Evolutionary conservation across 2,329 filamentous ascomycete genomes (phyloP).

Genomic region (Claviceps maximensis): DNA sequence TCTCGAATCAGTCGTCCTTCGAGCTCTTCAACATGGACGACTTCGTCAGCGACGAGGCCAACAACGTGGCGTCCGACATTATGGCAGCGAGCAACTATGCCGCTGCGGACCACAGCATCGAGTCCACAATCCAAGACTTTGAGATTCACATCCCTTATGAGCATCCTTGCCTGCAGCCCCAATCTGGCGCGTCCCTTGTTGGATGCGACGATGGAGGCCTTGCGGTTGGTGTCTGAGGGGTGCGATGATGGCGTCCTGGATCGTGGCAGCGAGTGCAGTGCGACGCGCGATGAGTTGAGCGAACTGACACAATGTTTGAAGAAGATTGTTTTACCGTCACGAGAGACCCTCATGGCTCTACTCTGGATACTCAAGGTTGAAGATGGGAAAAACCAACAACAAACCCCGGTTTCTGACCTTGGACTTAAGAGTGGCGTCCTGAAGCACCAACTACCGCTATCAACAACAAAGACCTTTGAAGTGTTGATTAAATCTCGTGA

Average conservation of each 20-base stretch:
- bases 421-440: constrained; percentile 14
- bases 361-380: constrained; percentile 33
- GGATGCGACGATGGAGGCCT: constrained; percentile 62
- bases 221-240: constrained; percentile 57
- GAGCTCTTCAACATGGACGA: constrained; percentile 39
- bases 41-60: constrained; percentile 41
- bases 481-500: constrained; percentile 13
- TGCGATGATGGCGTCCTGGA: constrained; percentile 31
- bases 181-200: constrained; percentile 57
- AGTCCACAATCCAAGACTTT: constrained; percentile 42
- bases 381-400: constrained; percentile 21
- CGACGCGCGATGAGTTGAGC: constrained; percentile 23
- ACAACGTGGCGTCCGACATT: constrained; percentile 31
- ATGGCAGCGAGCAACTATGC: constrained; percentile 35
- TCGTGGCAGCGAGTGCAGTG: constrained; percentile 19
- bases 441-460: constrained; percentile 11
- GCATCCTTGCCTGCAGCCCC: constrained; percentile 61
- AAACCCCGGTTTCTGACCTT: constrained; percentile 11
- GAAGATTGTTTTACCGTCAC: constrained; percentile 29
- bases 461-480: constrained; percentile 9
- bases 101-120: constrained; percentile 39
- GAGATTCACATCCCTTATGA: constrained; percentile 48
- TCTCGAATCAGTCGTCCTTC: constrained; percentile 26
- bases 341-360: constrained; percentile 34
- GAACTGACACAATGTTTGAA: constrained; percentile 24